Conservation (phyloP, 306 rosid genomes). For the Gillenia trifoliata region DNA sequence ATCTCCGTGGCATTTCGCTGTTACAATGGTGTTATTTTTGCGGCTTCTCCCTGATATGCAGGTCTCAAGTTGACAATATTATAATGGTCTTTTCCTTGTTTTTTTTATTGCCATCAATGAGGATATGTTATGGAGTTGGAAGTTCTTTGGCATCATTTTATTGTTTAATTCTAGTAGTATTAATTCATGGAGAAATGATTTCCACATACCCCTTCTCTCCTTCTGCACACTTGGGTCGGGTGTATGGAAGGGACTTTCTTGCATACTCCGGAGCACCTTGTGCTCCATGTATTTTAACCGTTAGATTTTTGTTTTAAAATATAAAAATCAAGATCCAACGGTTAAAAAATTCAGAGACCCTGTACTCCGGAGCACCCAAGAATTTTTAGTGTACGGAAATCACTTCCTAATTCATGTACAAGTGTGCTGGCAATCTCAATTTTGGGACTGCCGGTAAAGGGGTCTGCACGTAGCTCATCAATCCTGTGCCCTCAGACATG, state of each 20-base stretch:
- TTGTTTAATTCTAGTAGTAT: not conserved
- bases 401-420: conserved; percentile 40
- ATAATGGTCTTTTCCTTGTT: not conserved
- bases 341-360: no score
- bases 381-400: no score
- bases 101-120: not conserved
- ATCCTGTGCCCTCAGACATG: conserved; percentile 66
- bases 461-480: conserved; percentile 63
- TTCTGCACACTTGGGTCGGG: not conserved
- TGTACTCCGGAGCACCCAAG: no score
- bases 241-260: no score
- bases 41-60: conserved; percentile 21
- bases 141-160: not conserved
- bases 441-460: conserved; percentile 59
- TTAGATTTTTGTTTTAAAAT: no score
- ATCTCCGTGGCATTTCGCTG: conserved; percentile 2
- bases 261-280: no score
- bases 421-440: conserved; percentile 56
- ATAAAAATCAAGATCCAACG: no score
- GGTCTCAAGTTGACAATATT: not conserved
- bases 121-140: conserved; percentile 3
- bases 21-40: conserved; percentile 30
- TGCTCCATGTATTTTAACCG: no score
- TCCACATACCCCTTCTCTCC: not conserved
- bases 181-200: not conserved